Percentiles rank a stretch among this genome's conserved stretches.
Evolutionary conservation across 257 asterid species (phyloP).

Genomic region (Coffea eugenioides): DNA sequence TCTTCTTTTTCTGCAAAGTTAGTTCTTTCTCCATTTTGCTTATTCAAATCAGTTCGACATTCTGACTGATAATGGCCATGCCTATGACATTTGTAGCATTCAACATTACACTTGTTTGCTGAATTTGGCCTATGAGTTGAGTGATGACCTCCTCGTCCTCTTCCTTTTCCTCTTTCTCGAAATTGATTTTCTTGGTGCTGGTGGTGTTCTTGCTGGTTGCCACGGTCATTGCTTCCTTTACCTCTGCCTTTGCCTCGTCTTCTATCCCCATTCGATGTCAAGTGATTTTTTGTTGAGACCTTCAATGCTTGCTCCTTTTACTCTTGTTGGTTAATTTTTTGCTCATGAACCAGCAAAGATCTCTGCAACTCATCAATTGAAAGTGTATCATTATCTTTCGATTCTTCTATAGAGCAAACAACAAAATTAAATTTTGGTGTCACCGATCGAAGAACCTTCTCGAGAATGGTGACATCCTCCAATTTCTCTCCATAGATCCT

Average conservation of each 20-base stretch:
- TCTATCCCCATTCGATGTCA: neutral
- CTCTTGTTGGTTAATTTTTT: neutral
- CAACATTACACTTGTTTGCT: too few relatives aligned
- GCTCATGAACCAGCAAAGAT: neutral
- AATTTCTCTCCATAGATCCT: neutral
- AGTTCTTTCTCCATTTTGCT: neutral
- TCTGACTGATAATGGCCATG: neutral
- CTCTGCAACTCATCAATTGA: neutral
- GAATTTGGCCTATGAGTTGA: too few relatives aligned
- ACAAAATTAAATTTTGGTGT: neutral
- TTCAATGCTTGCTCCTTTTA: constrained; percentile 12
- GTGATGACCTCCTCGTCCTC: too few relatives aligned
- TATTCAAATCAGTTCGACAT: constrained; percentile 6
- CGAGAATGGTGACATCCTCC: neutral
- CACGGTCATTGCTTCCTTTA: neutral
- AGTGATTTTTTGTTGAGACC: neutral
- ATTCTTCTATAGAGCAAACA: neutral
- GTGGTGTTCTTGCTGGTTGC: neutral
- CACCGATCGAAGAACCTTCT: neutral
- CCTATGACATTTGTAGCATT: too few relatives aligned
- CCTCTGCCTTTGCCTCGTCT: neutral
- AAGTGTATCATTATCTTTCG: neutral
- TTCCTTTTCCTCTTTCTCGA: constrained; percentile 7
- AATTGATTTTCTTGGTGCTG: neutral
- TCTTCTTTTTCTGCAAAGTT: constrained; percentile 18